These are phyloP conservation scores for Cnidoscolus chayamansa DNA, from an alignment of 441 rosid species.

Conservation along the genomic window DNA sequence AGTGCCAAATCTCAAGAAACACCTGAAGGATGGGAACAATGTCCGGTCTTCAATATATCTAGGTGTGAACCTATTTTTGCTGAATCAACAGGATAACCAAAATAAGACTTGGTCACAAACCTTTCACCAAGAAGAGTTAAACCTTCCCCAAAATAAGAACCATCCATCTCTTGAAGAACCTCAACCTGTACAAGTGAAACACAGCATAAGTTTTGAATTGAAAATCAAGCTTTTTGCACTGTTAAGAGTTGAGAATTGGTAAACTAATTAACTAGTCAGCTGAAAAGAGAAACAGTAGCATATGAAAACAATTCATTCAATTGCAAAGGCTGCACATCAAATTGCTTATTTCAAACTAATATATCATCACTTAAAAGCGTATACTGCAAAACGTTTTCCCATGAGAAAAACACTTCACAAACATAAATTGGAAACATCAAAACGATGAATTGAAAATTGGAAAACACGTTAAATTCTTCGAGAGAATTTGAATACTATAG, in stretches of 20 bases:
- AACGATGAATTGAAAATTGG: background rate
- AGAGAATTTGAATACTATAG: conserved; percentile 11
- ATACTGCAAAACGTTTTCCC: background rate
- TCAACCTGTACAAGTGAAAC: conserved; percentile 49
- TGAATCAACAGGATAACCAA: conserved; percentile 16
- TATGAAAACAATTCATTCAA: background rate
- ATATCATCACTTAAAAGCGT: background rate
- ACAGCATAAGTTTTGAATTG: background rate
- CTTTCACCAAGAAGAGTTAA: conserved; percentile 82
- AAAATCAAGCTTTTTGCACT: background rate
- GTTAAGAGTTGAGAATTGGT: background rate
- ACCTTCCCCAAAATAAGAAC: conserved; percentile 81
- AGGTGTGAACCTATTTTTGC: background rate
- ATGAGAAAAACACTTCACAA: background rate
- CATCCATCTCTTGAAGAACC: conserved; percentile 51
- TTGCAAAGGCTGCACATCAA: background rate
- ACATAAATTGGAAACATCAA: background rate
- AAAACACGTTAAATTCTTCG: conserved; percentile 1
- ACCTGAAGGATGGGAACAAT: background rate
- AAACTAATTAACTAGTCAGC: background rate
- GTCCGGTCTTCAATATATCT: background rate
- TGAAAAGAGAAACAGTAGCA: background rate
- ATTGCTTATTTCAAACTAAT: background rate
- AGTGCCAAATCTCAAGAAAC: background rate
- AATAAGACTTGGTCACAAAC: conserved; percentile 32